Base-by-base conservation (phyloP, 441 rosid genomes). In the Breynia disticha region DNA sequence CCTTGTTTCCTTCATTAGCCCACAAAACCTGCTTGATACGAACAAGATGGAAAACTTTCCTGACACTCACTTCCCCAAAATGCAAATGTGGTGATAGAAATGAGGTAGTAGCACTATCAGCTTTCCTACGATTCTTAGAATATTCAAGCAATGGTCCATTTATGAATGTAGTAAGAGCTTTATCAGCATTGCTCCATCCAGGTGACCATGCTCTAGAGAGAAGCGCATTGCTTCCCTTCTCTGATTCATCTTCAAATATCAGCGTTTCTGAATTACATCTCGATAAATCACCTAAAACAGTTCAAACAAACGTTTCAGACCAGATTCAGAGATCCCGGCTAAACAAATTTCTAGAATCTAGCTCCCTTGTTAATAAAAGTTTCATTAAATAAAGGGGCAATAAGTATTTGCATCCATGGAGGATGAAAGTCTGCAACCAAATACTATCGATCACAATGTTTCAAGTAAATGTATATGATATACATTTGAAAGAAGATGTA, bases 191-290 rank as follows among this genome's bases (percentile, higher is more conserved):
- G 76, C 86, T 84, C 98, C 97, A 91, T 1, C 98, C 97, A 0
- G 97, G 95, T 46, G 98, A 82, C 98, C 97, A 91, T 59, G 95
- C 97, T 63, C 98, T 82, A 53, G 98, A 82, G 51, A 88, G 95
- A 72, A 91, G 85, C 14, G 95, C 97, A 71, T 91, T 91, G 73
- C 97, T 88, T 77, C 91, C 98, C 65, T 74, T 91, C 76, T 91
- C 98, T 16, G 71, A 84, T 50, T 88, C 97, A 57, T 91, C 98
- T 72, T 91, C 97, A 64, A 91, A 91, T 18, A 79, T 72, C 75
- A 91, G 67, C 19, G 62, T 45, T 60, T 86, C 86, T 38, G 79
- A 69, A 53, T 82, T 73, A 71, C 95, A 91, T 66, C 72, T 77
- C 2, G 91, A 81, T 38, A 70, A 75, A 73, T 79, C 86, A 70